Conservation (phyloP, 805 yeast species). For the Kuraishia hungarica region DNA sequence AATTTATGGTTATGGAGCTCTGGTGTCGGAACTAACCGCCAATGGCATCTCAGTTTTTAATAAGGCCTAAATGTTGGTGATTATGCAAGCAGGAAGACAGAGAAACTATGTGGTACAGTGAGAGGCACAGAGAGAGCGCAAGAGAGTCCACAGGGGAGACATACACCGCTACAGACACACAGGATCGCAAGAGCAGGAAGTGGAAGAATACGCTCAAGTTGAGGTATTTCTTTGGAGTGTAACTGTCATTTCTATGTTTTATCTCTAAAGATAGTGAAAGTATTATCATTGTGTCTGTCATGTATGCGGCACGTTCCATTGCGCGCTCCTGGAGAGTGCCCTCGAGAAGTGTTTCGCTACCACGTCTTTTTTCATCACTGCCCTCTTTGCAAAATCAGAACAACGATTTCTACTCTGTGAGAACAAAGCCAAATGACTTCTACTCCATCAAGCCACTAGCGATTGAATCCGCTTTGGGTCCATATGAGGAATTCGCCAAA, state of each 20-base stretch:
- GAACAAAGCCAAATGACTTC: not conserved
- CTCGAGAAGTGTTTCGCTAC: not conserved
- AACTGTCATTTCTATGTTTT: not conserved
- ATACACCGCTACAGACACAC: not conserved
- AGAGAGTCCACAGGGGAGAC: not conserved
- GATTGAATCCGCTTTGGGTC: slow-evolving; percentile 34
- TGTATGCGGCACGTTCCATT: not conserved
- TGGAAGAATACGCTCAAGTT: not conserved
- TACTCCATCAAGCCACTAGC: not conserved
- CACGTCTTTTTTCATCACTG: slow-evolving; percentile 2
- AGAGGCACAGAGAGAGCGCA: not conserved
- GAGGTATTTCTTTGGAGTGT: not conserved
- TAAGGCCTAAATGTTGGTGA: not conserved
- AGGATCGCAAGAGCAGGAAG: not conserved
- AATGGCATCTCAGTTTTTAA: not conserved
- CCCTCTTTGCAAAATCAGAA: slow-evolving; percentile 1
- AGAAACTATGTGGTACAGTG: not conserved
- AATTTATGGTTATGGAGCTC: not conserved
- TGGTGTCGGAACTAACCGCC: not conserved
- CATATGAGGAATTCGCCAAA: slow-evolving; percentile 23
- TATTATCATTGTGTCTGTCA: not conserved
- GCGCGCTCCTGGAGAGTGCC: slow-evolving; percentile 1
- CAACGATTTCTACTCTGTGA: slow-evolving; percentile 12
- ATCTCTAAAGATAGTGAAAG: not conserved
- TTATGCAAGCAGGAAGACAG: not conserved